Evolutionary conservation across 1,284 basidiomycete species (phyloP).

Genomic region (Melampsora americana): DNA sequence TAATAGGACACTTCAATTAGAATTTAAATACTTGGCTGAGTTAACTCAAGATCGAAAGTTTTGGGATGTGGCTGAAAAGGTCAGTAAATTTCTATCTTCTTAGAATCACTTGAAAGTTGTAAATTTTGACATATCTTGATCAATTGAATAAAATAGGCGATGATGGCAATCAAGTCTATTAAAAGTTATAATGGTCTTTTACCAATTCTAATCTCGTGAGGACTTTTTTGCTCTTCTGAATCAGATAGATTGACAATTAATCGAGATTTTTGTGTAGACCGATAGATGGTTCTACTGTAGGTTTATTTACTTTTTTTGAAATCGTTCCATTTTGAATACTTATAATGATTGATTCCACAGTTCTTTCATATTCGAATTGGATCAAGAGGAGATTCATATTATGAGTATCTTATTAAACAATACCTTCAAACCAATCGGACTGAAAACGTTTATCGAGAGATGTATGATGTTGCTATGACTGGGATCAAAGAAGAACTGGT

Average conservation of each 20-base stretch:
- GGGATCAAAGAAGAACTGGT: constrained; percentile 73
- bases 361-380: constrained; percentile 78
- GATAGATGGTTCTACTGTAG: constrained; percentile 14
- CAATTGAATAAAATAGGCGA: constrained; percentile 60
- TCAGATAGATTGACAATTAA: not conserved
- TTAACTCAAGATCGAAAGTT: constrained; percentile 72
- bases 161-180: constrained; percentile 67
- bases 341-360: constrained; percentile 35
- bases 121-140: not conserved
- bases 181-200: constrained; percentile 69
- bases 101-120: not conserved
- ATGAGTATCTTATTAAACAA: constrained; percentile 73
- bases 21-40: constrained; percentile 81
- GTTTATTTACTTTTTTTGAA: no score
- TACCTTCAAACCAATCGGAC: constrained; percentile 65
- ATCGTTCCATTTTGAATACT: constrained; percentile 3
- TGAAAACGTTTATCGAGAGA: constrained; percentile 76
- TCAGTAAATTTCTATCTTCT: constrained; percentile 53
- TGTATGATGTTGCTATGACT: constrained; percentile 80
- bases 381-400: constrained; percentile 89
- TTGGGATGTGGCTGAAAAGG: constrained; percentile 77
- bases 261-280: constrained; percentile 9
- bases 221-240: constrained; percentile 21
- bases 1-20: constrained; percentile 69
- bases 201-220: constrained; percentile 78